Percentiles rank a stretch among this genome's conserved stretches.
phyloP scores from a whole-genome alignment of 2,329 filamentous ascomycete genomes.

The Colletotrichum sp. region DNA sequence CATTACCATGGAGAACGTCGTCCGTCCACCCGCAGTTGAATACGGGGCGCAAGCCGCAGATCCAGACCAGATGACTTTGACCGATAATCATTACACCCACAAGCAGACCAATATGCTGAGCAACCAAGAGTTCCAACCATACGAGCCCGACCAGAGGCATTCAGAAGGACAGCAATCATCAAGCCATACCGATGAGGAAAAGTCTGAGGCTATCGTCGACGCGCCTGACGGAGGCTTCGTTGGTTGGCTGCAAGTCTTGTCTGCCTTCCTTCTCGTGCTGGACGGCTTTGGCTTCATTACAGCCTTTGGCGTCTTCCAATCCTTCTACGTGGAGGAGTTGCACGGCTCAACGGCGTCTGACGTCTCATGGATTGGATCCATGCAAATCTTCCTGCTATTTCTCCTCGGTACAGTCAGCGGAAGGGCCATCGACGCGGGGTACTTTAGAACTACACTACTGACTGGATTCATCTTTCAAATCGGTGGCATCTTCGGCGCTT shows the following conservation, averaged over 20 bases:
- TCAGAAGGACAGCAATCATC: not conserved
- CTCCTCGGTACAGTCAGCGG: slow-evolving; percentile 48
- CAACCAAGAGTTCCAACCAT: not conserved
- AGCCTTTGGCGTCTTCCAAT: slow-evolving; percentile 50
- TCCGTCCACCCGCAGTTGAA: not conserved
- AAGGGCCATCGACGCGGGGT: slow-evolving; percentile 47
- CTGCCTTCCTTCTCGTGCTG: slow-evolving; percentile 46
- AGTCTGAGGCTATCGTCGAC: not conserved
- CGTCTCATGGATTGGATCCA: slow-evolving; percentile 52
- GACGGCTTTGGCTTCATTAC: slow-evolving; percentile 51
- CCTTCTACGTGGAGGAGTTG: slow-evolving; percentile 41
- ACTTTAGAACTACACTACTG: slow-evolving; percentile 43
- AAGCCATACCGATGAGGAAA: not conserved
- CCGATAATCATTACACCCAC: not conserved
- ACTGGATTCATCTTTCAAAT: slow-evolving; percentile 42
- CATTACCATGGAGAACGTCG: not conserved
- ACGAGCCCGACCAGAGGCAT: not conserved
- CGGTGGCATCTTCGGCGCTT: slow-evolving; percentile 51
- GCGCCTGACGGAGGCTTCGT: slow-evolving; percentile 16
- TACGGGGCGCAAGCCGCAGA: not conserved
- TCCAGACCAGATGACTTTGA: not conserved
- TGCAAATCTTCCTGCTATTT: slow-evolving; percentile 49
- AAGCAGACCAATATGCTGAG: not conserved
- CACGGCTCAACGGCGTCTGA: slow-evolving; percentile 33
- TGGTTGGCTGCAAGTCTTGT: slow-evolving; percentile 42